Percentiles rank a stretch among this genome's conserved stretches.
phyloP scores from a whole-genome alignment of 2,329 filamentous ascomycete species.

The Pyrenochaeta sp. region DNA sequence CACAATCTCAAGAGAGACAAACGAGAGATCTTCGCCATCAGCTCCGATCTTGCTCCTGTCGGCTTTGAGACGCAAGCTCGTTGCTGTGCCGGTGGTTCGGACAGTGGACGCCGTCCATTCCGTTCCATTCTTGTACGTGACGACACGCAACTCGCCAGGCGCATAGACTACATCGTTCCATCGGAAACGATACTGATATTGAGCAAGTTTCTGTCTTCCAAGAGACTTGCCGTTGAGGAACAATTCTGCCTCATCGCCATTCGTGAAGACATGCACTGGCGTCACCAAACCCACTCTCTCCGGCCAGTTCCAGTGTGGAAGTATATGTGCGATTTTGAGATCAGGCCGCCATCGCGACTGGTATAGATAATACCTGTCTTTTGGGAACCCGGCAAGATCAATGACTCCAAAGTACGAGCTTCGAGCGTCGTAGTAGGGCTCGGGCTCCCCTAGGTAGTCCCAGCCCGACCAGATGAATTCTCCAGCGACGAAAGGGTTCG shows the following conservation, averaged over 20 bases:
- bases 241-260: constrained; percentile 62
- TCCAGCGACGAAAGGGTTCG: constrained; percentile 59
- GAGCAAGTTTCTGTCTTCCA: constrained; percentile 49
- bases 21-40: constrained; percentile 56
- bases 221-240: constrained; percentile 61
- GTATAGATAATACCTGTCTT: constrained; percentile 64
- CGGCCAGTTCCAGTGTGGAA: constrained; percentile 66
- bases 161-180: constrained; percentile 61
- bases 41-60: constrained; percentile 53
- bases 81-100: constrained; percentile 52
- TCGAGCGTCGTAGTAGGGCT: constrained; percentile 57
- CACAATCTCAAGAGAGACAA: constrained; percentile 55
- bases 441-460: constrained; percentile 61
- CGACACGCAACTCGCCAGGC: constrained; percentile 57
- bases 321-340: constrained; percentile 58
- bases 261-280: constrained; percentile 63
- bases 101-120: constrained; percentile 56
- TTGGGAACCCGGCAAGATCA: constrained; percentile 64
- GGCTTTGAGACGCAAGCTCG: constrained; percentile 49
- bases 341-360: constrained; percentile 62
- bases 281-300: constrained; percentile 56
- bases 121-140: constrained; percentile 57
- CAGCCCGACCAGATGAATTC: constrained; percentile 63
- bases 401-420: constrained; percentile 66
- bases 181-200: constrained; percentile 58